Conservation (phyloP, 805 yeast species). For the Wickerhamiella spandovensis region DNA sequence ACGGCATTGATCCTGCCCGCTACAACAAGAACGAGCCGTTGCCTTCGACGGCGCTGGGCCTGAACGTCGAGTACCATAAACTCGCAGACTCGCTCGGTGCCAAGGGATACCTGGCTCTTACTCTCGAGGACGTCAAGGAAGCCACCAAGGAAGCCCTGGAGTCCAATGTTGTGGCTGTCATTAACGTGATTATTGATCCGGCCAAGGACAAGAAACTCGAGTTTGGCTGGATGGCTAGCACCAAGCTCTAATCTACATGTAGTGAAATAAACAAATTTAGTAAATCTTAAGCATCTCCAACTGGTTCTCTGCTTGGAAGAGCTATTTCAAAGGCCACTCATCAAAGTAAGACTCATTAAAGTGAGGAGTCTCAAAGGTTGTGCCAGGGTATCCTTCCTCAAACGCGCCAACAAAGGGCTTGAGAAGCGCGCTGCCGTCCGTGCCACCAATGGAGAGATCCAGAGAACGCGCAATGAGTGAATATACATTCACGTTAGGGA, state of each 20-base stretch:
- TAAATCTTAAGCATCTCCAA: too few relatives aligned
- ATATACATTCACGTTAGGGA: slow-evolving; percentile 61
- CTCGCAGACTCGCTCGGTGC: slow-evolving; percentile 46
- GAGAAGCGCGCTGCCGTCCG: slow-evolving; percentile 37
- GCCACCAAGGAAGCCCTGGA: slow-evolving; percentile 27
- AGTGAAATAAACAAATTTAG: background rate
- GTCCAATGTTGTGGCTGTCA: slow-evolving; percentile 30
- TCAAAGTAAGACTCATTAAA: slow-evolving; percentile 23
- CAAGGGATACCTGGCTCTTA: slow-evolving; percentile 35
- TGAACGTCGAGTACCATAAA: slow-evolving; percentile 43
- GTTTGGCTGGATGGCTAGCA: slow-evolving; percentile 47
- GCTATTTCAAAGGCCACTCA: too few relatives aligned
- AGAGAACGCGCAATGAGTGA: slow-evolving; percentile 59
- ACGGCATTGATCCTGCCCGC: slow-evolving; percentile 35
- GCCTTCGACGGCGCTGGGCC: slow-evolving; percentile 49
- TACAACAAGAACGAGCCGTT: slow-evolving; percentile 22
- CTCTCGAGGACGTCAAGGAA: slow-evolving; percentile 28
- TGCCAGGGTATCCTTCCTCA: slow-evolving; percentile 23
- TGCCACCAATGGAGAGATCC: slow-evolving; percentile 36
- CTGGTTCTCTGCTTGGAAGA: too few relatives aligned
- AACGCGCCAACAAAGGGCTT: slow-evolving; percentile 20
- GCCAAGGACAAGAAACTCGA: slow-evolving; percentile 41
- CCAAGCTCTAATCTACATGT: background rate
- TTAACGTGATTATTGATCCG: slow-evolving; percentile 51
- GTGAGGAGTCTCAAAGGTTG: slow-evolving; percentile 17